Evolutionary conservation across 768 basidiomycete species (phyloP).

Genomic region (Trametopsis cervina): DNA sequence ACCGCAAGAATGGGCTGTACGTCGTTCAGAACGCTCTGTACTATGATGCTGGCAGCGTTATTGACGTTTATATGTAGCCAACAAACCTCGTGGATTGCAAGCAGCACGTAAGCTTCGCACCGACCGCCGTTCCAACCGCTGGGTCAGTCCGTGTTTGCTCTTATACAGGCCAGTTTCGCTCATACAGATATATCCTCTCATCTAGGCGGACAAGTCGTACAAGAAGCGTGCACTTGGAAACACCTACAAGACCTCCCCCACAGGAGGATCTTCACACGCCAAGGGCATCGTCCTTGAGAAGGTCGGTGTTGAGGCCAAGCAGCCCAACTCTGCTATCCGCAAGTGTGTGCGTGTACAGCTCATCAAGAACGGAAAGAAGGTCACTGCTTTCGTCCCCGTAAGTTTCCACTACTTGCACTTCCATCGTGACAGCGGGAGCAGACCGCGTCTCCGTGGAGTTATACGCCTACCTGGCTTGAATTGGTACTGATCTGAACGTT

Average conservation of each 20-base stretch:
- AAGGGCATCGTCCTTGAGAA: constrained; percentile 99
- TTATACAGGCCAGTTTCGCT: no score
- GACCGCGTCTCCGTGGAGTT: neutral
- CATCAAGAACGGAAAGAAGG: constrained; percentile 99
- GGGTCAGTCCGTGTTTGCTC: constrained; percentile 50
- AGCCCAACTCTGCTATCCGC: constrained; percentile 99
- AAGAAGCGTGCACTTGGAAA: constrained; percentile 99
- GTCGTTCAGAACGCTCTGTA: constrained; percentile 29
- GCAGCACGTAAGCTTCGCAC: constrained; percentile 98
- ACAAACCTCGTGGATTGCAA: constrained; percentile 99
- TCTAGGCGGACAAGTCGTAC: constrained; percentile 93
- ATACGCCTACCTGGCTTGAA: neutral
- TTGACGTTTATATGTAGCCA: constrained; percentile 46
- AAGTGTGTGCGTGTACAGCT: constrained; percentile 99
- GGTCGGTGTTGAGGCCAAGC: constrained; percentile 99
- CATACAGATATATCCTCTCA: neutral
- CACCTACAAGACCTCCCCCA: constrained; percentile 99
- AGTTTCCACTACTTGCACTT: constrained; percentile 26
- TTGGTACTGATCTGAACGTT: neutral
- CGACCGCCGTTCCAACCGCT: constrained; percentile 91
- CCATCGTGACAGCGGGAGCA: neutral
- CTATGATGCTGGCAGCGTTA: constrained; percentile 9
- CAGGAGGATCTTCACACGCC: constrained; percentile 98
- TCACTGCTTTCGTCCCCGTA: constrained; percentile 98
- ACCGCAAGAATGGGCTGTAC: constrained; percentile 77